Conservation (phyloP, 495 filamentous ascomycete species). For the Staphylotrichum longicolle region DNA sequence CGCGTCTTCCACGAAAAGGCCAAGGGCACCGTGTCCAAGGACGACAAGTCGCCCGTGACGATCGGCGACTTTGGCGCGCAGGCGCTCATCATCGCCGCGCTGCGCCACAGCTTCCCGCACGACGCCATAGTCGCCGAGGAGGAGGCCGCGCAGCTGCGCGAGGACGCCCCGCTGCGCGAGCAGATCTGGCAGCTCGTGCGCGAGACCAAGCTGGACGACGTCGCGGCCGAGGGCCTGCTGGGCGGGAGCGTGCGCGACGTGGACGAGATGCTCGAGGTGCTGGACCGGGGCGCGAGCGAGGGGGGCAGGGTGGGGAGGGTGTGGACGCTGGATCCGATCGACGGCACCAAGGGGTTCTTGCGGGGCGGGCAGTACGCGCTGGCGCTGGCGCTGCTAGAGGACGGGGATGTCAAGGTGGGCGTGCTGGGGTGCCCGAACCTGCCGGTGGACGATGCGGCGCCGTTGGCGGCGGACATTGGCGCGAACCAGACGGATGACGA, state of each 20-base stretch:
- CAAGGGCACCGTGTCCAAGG: constrained; percentile 91
- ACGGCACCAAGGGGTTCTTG: constrained; percentile 96
- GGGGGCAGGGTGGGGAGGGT: constrained; percentile 81
- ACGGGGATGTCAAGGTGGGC: constrained; percentile 92
- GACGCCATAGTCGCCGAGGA: constrained; percentile 96
- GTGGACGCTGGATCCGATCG: constrained; percentile 97
- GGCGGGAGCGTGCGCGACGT: constrained; percentile 69
- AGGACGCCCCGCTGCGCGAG: constrained; percentile 61
- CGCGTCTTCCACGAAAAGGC: constrained; percentile 87
- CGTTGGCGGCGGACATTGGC: constrained; percentile 64
- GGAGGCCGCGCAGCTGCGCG: constrained; percentile 73
- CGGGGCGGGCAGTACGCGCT: constrained; percentile 98
- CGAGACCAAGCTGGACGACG: constrained; percentile 67
- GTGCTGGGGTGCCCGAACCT: constrained; percentile 94
- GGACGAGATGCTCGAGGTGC: constrained; percentile 77
- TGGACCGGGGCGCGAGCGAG: constrained; percentile 77
- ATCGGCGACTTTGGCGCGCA: constrained; percentile 98
- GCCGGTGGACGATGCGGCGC: constrained; percentile 72
- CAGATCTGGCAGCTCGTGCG: constrained; percentile 82
- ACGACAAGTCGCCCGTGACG: constrained; percentile 93
- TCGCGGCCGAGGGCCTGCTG: constrained; percentile 55
- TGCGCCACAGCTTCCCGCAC: constrained; percentile 81
- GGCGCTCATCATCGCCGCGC: constrained; percentile 87
- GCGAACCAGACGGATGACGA: constrained; percentile 63
- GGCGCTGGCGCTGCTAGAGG: constrained; percentile 84